A percentile compares a stretch with the other conserved stretches of the same genome.
These are phyloP conservation scores for Rhodotorula sp. DNA, from an alignment of 1,284 basidiomycete genomes.

Conservation along the genomic window DNA sequence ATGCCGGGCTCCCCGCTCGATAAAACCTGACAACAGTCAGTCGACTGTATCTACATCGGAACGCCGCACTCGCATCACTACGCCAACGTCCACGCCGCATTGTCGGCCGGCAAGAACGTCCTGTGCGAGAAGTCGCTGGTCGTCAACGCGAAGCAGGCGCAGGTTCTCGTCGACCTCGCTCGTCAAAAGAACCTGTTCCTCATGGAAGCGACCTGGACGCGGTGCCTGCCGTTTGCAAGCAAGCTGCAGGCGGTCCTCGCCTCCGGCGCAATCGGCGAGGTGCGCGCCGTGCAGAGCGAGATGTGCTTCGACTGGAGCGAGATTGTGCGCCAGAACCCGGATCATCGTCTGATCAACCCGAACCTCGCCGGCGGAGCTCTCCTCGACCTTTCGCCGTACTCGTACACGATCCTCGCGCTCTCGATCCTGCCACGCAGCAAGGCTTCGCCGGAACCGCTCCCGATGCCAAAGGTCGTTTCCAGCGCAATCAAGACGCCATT, in stretches of 20 bases:
- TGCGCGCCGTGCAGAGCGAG: conserved; percentile 48
- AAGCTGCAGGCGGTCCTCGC: conserved; percentile 48
- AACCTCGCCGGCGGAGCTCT: conserved; percentile 54
- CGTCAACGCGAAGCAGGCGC: conserved; percentile 53
- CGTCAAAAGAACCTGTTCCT: conserved; percentile 49
- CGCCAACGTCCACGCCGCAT: conserved; percentile 50
- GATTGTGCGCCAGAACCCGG: conserved; percentile 25
- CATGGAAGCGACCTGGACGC: conserved; percentile 53
- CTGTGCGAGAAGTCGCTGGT: conserved; percentile 53
- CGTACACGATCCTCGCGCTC: conserved; percentile 46
- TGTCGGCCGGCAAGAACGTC: conserved; percentile 49
- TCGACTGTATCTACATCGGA: conserved; percentile 55
- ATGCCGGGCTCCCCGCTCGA: background rate
- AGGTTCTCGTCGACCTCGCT: conserved; percentile 50
- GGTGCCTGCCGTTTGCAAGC: conserved; percentile 48
- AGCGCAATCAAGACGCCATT: conserved; percentile 22
- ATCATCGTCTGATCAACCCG: conserved; percentile 51
- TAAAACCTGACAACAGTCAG: conserved; percentile 46
- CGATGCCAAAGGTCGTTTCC: conserved; percentile 21
- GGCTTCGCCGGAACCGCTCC: background rate
- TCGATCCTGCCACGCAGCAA: conserved; percentile 18
- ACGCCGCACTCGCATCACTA: conserved; percentile 55
- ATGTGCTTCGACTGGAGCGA: conserved; percentile 41
- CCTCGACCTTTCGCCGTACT: conserved; percentile 53
- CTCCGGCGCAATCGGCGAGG: conserved; percentile 48